Evolutionary conservation across 2,329 filamentous ascomycete species (phyloP).

Genomic region (Stenocarpella maydis): DNA sequence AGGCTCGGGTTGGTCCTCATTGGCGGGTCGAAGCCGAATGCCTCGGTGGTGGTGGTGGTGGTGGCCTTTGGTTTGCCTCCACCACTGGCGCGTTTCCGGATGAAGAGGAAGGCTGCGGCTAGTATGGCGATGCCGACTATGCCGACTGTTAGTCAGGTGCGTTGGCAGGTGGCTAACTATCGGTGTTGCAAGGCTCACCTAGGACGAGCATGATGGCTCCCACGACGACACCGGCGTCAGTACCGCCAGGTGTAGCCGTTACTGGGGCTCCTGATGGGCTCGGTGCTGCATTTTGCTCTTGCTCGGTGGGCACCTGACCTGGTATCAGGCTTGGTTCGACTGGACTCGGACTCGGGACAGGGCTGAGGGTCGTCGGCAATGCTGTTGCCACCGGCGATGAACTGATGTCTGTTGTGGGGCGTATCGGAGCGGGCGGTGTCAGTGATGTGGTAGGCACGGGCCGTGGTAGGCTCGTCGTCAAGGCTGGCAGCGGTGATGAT

Average conservation of each 20-base stretch:
- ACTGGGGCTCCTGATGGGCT: neutral
- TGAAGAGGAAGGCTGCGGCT: neutral
- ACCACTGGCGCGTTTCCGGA: conserved; percentile 1
- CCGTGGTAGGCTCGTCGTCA: conserved; percentile 20
- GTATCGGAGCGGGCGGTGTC: neutral
- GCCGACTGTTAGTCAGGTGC: neutral
- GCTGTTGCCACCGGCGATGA: neutral
- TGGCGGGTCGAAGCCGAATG: conserved; percentile 11
- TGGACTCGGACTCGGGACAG: neutral
- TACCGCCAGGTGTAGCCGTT: neutral
- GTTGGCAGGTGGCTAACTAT: neutral
- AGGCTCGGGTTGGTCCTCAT: conserved; percentile 5
- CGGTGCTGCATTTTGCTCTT: conserved; percentile 4
- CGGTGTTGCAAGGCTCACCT: neutral
- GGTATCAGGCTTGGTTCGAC: conserved; percentile 4
- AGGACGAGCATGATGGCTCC: conserved; percentile 7
- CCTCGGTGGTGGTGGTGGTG: neutral
- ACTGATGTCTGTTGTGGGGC: neutral
- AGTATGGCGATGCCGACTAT: conserved; percentile 1
- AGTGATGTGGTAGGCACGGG: neutral
- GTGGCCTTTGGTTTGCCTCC: neutral
- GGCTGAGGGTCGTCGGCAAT: conserved; percentile 9
- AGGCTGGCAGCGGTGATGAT: neutral
- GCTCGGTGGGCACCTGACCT: neutral
- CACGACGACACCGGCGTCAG: conserved; percentile 11